Conservation (phyloP, 208 protist species). For the Trichomonas tenax region DNA sequence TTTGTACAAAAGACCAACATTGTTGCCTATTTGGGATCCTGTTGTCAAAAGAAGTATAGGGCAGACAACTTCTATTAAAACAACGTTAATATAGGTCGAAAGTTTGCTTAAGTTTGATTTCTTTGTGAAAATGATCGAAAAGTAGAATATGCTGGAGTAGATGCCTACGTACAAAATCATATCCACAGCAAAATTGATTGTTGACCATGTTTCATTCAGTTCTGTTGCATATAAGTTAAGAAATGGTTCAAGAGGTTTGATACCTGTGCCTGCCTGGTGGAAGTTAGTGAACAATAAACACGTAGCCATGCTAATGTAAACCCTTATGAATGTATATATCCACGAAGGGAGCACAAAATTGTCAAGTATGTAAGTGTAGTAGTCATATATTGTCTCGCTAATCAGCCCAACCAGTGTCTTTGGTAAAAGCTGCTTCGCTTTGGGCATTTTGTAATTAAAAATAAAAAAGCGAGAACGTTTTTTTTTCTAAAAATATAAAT, state of each 20-base stretch:
- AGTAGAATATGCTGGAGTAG: not conserved
- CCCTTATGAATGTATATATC: not conserved
- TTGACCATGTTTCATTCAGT: not conserved
- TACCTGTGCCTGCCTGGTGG: not conserved
- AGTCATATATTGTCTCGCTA: not conserved
- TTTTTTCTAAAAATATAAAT: too few species aligned
- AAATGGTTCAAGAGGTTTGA: not conserved
- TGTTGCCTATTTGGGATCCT: not conserved
- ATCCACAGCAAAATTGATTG: not conserved
- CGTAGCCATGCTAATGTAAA: not conserved
- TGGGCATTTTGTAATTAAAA: too few species aligned
- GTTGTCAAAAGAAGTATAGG: not conserved
- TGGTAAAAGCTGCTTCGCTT: too few species aligned
- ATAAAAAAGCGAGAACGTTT: too few species aligned
- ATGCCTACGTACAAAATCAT: not conserved
- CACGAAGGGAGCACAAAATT: not conserved
- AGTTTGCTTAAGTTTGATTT: not conserved
- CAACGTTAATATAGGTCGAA: not conserved
- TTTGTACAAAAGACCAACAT: not conserved
- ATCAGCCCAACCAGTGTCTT: not conserved
- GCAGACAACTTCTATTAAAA: not conserved
- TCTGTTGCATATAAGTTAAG: not conserved
- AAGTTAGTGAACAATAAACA: not conserved
- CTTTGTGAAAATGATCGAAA: not conserved
- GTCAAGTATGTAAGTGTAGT: not conserved